Conservation (phyloP, 1,139 yeast genomes). For the Suhomyces panamericanus region DNA sequence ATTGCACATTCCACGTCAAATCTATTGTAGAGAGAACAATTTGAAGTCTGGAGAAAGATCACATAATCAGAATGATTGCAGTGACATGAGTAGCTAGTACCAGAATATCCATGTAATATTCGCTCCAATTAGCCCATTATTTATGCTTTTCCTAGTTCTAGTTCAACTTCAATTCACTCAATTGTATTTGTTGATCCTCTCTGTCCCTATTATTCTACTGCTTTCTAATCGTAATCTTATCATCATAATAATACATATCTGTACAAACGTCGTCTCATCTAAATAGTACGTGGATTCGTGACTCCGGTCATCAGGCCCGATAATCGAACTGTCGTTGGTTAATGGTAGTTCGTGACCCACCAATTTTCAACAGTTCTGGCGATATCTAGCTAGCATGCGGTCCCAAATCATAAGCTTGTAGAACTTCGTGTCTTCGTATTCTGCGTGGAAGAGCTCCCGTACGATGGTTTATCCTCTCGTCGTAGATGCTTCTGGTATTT, state of each 20-base stretch:
- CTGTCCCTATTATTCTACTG: too few species aligned
- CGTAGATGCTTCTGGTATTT: constrained; percentile 10
- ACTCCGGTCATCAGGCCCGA: not conserved
- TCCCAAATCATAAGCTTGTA: not conserved
- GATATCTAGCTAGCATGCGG: constrained; percentile 3
- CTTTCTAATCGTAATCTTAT: not conserved
- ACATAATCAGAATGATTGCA: too few species aligned
- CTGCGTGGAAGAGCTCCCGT: constrained; percentile 5
- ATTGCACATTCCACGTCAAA: too few species aligned
- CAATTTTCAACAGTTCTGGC: not conserved
- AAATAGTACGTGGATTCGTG: not conserved
- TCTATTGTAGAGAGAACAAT: too few species aligned
- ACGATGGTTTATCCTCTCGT: constrained; percentile 21
- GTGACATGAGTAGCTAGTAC: too few species aligned
- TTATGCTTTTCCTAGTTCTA: too few species aligned
- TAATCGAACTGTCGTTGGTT: constrained; percentile 1
- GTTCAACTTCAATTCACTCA: too few species aligned
- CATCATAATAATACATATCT: not conserved
- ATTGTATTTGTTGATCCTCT: too few species aligned
- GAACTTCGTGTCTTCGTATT: constrained; percentile 5
- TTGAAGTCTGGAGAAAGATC: too few species aligned
- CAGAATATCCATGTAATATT: too few species aligned
- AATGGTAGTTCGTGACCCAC: constrained; percentile 2
- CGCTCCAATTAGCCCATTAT: too few species aligned
- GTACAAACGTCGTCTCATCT: not conserved